phyloP scores from a whole-genome alignment of 768 basidiomycete genomes.

The Hebeloma cylindrosporum region DNA sequence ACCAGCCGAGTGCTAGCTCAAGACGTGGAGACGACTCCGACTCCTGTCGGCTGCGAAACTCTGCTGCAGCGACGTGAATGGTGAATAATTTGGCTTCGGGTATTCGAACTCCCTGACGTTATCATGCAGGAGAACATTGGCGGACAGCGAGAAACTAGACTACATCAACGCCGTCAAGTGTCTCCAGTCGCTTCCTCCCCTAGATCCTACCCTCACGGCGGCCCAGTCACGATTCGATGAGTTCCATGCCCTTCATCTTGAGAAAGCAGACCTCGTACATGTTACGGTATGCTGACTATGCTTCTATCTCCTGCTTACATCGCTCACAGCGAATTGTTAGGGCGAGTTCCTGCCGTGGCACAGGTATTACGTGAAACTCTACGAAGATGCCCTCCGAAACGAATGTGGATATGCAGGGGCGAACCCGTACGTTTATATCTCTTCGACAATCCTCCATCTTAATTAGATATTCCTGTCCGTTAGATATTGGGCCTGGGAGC shows the following conservation, averaged over 20 bases:
- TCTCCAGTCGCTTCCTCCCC: constrained; percentile 30
- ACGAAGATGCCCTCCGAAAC: constrained; percentile 32
- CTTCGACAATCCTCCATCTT: neutral
- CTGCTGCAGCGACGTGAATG: constrained; percentile 15
- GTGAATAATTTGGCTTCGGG: constrained; percentile 1
- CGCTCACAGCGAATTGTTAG: constrained; percentile 15
- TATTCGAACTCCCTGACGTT: neutral
- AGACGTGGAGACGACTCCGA: too few relatives aligned
- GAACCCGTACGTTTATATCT: constrained; percentile 29
- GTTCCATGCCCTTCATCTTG: constrained; percentile 37
- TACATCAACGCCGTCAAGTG: constrained; percentile 36
- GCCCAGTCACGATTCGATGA: constrained; percentile 39
- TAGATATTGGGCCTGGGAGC: constrained; percentile 44
- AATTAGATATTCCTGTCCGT: neutral
- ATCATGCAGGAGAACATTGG: constrained; percentile 29
- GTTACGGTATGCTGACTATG: constrained; percentile 27
- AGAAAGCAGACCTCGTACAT: constrained; percentile 30
- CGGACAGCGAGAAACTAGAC: constrained; percentile 23
- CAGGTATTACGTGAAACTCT: constrained; percentile 29
- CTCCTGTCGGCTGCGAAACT: constrained; percentile 10
- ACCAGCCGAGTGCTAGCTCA: too few relatives aligned
- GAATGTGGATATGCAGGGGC: constrained; percentile 38
- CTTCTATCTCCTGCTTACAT: neutral
- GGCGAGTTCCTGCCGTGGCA: constrained; percentile 42
- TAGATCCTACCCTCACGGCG: constrained; percentile 16